Base-by-base conservation (phyloP, 164 flowering plant genomes). In the Umbilicus rupestris region DNA sequence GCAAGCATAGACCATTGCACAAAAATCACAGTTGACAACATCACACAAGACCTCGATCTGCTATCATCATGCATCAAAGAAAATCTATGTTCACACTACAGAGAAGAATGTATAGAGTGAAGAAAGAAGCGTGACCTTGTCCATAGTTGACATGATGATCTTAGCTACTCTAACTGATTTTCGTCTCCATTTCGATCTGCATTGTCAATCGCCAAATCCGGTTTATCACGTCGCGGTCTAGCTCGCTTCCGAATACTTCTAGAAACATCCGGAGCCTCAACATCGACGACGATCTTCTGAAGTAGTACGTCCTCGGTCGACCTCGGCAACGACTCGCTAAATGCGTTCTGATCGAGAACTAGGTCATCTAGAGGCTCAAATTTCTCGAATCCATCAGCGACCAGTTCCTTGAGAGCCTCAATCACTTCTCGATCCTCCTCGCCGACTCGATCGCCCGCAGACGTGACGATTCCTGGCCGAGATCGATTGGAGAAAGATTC, bases 361-460 rank as follows among this genome's bases (percentile, higher is more conserved):
- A 24, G 59, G 31, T 52, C 59, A 52, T 24, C 16, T 7, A 14
- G 7, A 41, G 16, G 44, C 17, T 24, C 31, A 2, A 15, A 2
- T 52, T 16, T 52, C 16, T 0, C 4, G 31, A 24, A 10, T 26
- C 17, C 28, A 6, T 52, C 59, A 1, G 30, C 3, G 31, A 52
- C 26, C 1, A 52, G 59, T 28, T 52, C 59, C 31, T 26, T 52
- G 31, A 52, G 59, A 52, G 31, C 30, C 31, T 24, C 59, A 12
- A 8, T 28, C 31, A 52, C 30, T 26, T 52, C 31, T 16, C 72
- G 39, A 73, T 83, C 85, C 30, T 87, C 96, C 3, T 72, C 73
- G 0, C 64, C 26, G 20, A 77, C 84, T 1, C 79, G 62, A 49
- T 76, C 78, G 55, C 78, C 82, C 26, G 37, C 65, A 2, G 42